Evolutionary conservation across 1,284 basidiomycete species (phyloP).

Genomic region (Irpex sp.): DNA sequence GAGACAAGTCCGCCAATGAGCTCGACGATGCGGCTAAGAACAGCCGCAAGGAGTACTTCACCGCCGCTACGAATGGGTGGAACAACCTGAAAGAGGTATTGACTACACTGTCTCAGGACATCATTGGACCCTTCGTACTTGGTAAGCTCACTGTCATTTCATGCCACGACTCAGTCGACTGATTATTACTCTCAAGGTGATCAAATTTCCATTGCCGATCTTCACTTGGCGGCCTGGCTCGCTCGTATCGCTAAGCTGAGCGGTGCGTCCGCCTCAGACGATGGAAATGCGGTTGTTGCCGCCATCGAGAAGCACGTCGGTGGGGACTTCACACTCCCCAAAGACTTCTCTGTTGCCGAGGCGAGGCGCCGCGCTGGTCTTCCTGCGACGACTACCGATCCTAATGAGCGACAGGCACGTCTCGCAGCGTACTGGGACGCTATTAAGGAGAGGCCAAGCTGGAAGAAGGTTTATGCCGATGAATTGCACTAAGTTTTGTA

Average conservation of each 20-base stretch:
- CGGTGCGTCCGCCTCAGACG: slow-evolving; percentile 46
- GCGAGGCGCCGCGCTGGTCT: slow-evolving; percentile 28
- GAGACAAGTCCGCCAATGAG: slow-evolving; percentile 38
- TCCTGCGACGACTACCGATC: slow-evolving; percentile 18
- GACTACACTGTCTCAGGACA: slow-evolving; percentile 46
- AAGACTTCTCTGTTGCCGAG: slow-evolving; percentile 36
- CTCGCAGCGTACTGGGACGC: slow-evolving; percentile 66
- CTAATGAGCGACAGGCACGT: slow-evolving; percentile 36
- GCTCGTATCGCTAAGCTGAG: slow-evolving; percentile 56
- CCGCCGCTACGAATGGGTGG: slow-evolving; percentile 38
- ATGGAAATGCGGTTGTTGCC: slow-evolving; percentile 43
- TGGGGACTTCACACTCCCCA: slow-evolving; percentile 39
- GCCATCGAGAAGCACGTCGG: slow-evolving; percentile 53
- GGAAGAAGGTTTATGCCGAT: slow-evolving; percentile 59
- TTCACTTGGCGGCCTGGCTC: slow-evolving; percentile 80
- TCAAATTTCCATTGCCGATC: slow-evolving; percentile 76
- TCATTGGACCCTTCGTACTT: slow-evolving; percentile 70
- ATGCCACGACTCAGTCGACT: slow-evolving; percentile 4
- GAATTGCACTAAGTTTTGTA: slow-evolving; percentile 36
- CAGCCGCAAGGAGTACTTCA: slow-evolving; percentile 33
- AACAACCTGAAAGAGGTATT: slow-evolving; percentile 42
- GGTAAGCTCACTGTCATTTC: slow-evolving; percentile 39
- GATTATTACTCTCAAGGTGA: slow-evolving; percentile 45
- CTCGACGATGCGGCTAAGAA: slow-evolving; percentile 28
- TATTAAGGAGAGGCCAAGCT: slow-evolving; percentile 61